Evolutionary conservation across 495 filamentous ascomycete genomes (phyloP).

Genomic region (Neurospora sp.): DNA sequence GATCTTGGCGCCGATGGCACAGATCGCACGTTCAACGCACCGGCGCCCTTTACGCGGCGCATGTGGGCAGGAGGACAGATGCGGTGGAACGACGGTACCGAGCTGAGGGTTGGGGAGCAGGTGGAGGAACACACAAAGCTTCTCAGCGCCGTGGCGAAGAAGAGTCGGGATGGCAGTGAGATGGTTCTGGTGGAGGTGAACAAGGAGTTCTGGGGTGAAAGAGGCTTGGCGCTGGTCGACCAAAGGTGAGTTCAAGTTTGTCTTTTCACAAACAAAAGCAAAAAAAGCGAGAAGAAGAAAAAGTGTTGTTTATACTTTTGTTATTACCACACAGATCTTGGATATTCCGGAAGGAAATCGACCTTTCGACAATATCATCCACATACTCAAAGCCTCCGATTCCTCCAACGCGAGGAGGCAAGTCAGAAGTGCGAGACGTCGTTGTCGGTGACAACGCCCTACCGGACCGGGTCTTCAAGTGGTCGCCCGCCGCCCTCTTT

Average conservation of each 20-base stretch:
- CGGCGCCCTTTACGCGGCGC: constrained; percentile 48
- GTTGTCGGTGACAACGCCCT: not conserved
- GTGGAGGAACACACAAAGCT: constrained; percentile 50
- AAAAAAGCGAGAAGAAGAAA: not conserved
- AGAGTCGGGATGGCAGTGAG: constrained; percentile 41
- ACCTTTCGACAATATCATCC: not conserved
- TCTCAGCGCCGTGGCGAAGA: constrained; percentile 42
- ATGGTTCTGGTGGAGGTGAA: constrained; percentile 59
- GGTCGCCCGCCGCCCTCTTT: constrained; percentile 51
- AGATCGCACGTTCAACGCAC: constrained; percentile 49
- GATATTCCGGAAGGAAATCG: constrained; percentile 47
- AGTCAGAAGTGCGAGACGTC: constrained; percentile 11
- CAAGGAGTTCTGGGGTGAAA: constrained; percentile 45
- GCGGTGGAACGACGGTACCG: constrained; percentile 24
- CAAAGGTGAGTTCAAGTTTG: constrained; percentile 27
- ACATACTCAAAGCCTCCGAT: not conserved
- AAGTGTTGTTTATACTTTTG: not conserved
- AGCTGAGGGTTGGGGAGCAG: constrained; percentile 35
- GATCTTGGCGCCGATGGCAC: constrained; percentile 51
- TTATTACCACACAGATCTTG: constrained; percentile 35
- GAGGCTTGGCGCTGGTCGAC: constrained; percentile 45
- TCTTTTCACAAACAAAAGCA: not conserved
- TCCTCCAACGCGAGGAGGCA: not conserved
- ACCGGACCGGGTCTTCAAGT: constrained; percentile 28
- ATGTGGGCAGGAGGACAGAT: constrained; percentile 64